Evolutionary conservation across 495 filamentous ascomycete species (phyloP).

Genomic region (Trichoderma reesei): DNA sequence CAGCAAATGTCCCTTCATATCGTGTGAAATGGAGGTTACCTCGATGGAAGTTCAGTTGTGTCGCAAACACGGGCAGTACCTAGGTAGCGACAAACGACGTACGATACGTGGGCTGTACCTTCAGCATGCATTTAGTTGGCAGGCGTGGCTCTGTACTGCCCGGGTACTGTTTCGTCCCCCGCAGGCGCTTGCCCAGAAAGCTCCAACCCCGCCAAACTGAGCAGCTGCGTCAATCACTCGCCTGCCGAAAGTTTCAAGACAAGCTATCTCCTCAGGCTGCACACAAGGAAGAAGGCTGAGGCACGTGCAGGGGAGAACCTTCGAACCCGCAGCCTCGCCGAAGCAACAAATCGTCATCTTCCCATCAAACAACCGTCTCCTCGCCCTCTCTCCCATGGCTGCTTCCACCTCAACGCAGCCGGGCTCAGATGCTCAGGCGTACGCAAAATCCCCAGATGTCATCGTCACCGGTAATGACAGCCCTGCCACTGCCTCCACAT

Average conservation of each 20-base stretch:
- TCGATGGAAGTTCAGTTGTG: too few relatives aligned
- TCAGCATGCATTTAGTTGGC: too few relatives aligned
- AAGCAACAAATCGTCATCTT: neutral
- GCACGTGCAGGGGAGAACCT: neutral
- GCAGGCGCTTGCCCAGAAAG: neutral
- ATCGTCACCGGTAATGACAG: neutral
- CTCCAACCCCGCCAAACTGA: neutral
- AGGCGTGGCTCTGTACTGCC: too few relatives aligned
- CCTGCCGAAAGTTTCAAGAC: neutral
- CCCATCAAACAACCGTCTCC: neutral
- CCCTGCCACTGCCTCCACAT: neutral
- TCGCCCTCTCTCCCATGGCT: neutral
- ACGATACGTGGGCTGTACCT: too few relatives aligned
- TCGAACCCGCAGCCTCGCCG: neutral
- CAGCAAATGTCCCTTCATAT: too few relatives aligned
- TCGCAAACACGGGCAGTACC: too few relatives aligned
- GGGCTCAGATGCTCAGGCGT: neutral
- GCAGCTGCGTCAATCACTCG: neutral
- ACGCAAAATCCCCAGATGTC: neutral
- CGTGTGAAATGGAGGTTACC: too few relatives aligned
- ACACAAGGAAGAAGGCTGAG: slow-evolving; percentile 2
- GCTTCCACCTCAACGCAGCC: neutral
- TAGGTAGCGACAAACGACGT: too few relatives aligned
- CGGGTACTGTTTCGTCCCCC: too few relatives aligned
- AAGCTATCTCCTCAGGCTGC: neutral